Base-by-base conservation (phyloP, 805 yeast species). In the Saccharomyces kudriavzevii region DNA sequence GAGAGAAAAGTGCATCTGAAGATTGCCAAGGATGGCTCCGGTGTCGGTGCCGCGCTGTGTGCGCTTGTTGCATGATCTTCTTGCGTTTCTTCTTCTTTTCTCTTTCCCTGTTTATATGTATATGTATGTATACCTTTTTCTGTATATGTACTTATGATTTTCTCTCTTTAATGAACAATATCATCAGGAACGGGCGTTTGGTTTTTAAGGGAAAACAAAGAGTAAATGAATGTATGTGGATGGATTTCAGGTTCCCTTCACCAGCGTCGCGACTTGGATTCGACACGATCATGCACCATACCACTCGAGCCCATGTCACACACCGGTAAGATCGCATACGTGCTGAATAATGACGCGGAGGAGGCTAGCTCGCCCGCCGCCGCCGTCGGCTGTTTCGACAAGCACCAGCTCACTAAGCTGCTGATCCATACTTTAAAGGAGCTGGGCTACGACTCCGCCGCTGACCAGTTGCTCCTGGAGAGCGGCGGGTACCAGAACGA, bases 1-100 rank as follows among this genome's bases (percentile, higher is more conserved):
- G 88, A 82, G 62, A 81, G 88, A 69, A 83, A 87, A 62, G 74
- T 90, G 45, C 85, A 83, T 60, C 72, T 92, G 56, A 83, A 82
- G 57, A 84, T 91, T 59, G 94, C 97, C 30, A 88, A 89, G 69
- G 98, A 94, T 64, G 98, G 99, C 49, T 85, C 95, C 51, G 96
- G 97, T 56, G 96, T 91, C 40, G 99, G 99, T 60, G 97, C 97
- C 47, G 98, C 98, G 2, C 75, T 92, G 56, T 89, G 97, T 74
- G 97, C 97, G 11, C 65, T 75, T 49, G 73, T 70, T 14, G 74
- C 75, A 14, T 64, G 51, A 50, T 29, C n/a, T 6, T 14, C 2
- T 40, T 40, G 1, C 29, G 13, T 4, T 30, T 48, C 25, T 30
- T 35, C 29, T 29, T 30, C 27, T 31, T 48, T 14, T 17, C 40